phyloP scores from a whole-genome alignment of 179 eudicot species.

The Beta corolliflora region DNA sequence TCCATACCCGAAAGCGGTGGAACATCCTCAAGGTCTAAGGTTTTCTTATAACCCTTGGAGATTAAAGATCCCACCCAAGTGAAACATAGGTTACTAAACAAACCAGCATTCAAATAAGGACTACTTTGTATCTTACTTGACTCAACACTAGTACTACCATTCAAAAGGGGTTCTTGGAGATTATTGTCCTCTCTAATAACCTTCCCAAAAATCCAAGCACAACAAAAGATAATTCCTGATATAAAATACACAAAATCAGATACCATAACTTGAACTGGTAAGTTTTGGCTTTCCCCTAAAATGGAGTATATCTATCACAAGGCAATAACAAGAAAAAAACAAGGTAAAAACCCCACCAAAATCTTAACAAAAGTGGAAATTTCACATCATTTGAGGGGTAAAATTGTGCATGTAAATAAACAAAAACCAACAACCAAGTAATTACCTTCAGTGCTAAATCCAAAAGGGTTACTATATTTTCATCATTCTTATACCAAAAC shows the following conservation, averaged over 20 bases:
- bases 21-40: slow-evolving; percentile 70
- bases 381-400: slow-evolving; percentile 31
- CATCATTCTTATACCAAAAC: slow-evolving; percentile 57
- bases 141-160: slow-evolving; percentile 30
- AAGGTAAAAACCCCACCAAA: slow-evolving; percentile 63
- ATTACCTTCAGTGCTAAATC: slow-evolving; percentile 47
- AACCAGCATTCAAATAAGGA: slow-evolving; percentile 54
- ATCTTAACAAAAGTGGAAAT: slow-evolving; percentile 49
- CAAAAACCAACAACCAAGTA: slow-evolving; percentile 47
- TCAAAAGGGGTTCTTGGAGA: slow-evolving; percentile 61
- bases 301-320: slow-evolving; percentile 45
- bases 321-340: slow-evolving; percentile 48
- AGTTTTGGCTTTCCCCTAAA: slow-evolving; percentile 20
- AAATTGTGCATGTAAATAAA: slow-evolving; percentile 43
- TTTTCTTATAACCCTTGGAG: slow-evolving; percentile 57
- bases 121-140: slow-evolving; percentile 25
- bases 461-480: slow-evolving; percentile 40
- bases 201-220: slow-evolving; percentile 45
- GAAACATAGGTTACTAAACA: slow-evolving; percentile 59
- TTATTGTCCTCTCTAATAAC: slow-evolving; percentile 10
- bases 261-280: slow-evolving; percentile 36
- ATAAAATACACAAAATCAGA: slow-evolving; percentile 53
- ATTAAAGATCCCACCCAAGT: slow-evolving; percentile 66
- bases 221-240: slow-evolving; percentile 51
- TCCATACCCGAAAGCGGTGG: slow-evolving; percentile 55